phyloP scores from a whole-genome alignment of 2,329 filamentous ascomycete genomes.

The Aaosphaeria arxii region DNA sequence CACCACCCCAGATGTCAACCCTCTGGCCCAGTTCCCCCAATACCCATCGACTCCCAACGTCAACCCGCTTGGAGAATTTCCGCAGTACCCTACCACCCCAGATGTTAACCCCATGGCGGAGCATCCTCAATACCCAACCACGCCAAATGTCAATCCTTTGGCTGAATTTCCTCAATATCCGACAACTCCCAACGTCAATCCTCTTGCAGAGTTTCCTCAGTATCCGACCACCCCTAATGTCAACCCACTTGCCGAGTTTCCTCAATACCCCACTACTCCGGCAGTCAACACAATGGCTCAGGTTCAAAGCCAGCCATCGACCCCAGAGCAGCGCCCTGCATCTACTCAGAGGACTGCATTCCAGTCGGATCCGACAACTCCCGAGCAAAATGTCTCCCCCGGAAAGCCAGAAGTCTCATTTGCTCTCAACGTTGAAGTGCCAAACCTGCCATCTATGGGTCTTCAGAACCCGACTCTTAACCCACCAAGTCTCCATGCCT shows the following conservation, averaged over 20 bases:
- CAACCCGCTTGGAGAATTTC: background rate
- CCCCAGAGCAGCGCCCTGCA: background rate
- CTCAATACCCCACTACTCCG: background rate
- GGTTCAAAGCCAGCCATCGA: background rate
- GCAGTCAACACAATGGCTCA: background rate
- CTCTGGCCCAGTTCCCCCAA: background rate
- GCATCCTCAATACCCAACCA: background rate
- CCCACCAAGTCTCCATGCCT: background rate
- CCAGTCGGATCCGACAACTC: background rate
- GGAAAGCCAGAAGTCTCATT: background rate
- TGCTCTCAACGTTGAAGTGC: background rate
- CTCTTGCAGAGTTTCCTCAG: background rate
- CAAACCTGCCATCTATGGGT: background rate
- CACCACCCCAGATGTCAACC: background rate
- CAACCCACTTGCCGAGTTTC: background rate
- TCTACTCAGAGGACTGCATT: background rate
- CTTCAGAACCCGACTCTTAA: background rate
- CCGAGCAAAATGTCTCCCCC: background rate
- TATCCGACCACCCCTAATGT: background rate
- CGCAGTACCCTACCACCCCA: background rate
- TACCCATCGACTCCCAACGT: background rate
- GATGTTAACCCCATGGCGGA: background rate
- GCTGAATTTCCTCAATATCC: background rate
- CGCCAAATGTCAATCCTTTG: background rate
- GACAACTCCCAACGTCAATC: background rate